Evolutionary conservation across 106 monocot genomes (phyloP), one percentile per base, ranked within the genome.

Genomic region (Dioscorea dumetorum): DNA sequence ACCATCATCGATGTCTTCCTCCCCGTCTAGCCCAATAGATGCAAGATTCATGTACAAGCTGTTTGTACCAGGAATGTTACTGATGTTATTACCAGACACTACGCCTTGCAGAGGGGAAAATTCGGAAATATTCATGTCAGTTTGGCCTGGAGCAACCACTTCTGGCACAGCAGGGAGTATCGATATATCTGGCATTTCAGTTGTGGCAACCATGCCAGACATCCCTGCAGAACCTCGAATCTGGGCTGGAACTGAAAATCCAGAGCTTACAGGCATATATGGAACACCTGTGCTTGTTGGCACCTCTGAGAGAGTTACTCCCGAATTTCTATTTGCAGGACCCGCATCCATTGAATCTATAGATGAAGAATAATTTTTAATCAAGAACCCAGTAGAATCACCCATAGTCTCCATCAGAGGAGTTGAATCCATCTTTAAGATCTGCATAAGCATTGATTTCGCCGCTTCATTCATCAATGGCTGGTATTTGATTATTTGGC

Each of bases 381-480:
- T n/a, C 19, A 74, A 66, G 51, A 70, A 31, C 33, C 21, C 49
- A 59, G 75, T 79, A 21, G 79, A 67, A 12, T 48, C 70, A 13
- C 48, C 62, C 32, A 24, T 19, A 73, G 33, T 19, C n/a, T 84
- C 84, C 76, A 77, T 13, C 58, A 33, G 66, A 0, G 79, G 28
- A 78, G 84, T 74, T 49, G 72, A n/a, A 28, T 66, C 75, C 60
- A 72, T 67, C 21, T 77, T 63, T 21, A 78, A 14, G 24, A 81
- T 81, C 63, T 85, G 81, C 71, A 68, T 74, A 4, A 84, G 24
- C 84, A 79, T 79, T 53, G 72, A 1, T 56, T 76, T 73, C 34
- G 80, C 80, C 15, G 84, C 76, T 67, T 76, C 68, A 48, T 67
- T 68, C 32, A 79, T 63, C 50, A 69, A 63, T 6, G 79, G 79